Percentiles rank a stretch among this genome's conserved stretches.
These are phyloP conservation scores for Gigaspora rosea DNA, from an alignment of 192 early-diverging fungal genomes.

Conservation along the genomic window DNA sequence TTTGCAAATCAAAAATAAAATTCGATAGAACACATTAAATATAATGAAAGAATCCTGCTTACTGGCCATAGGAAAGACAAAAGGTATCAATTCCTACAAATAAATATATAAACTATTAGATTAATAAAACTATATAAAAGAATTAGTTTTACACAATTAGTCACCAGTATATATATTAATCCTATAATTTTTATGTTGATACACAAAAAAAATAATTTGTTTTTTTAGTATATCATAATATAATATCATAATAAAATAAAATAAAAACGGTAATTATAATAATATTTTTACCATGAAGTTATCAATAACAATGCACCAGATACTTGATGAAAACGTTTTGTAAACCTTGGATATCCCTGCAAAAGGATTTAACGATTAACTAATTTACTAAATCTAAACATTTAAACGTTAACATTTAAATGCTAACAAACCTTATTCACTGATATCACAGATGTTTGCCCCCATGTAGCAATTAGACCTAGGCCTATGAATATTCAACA, in stretches of 20 bases:
- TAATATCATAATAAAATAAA: neutral
- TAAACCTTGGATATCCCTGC: constrained; percentile 21
- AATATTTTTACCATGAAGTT: constrained; percentile 5
- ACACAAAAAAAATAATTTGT: neutral
- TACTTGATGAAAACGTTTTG: constrained; percentile 16
- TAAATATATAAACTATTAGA: no score
- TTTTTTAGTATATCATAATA: neutral
- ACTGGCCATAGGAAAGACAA: neutral
- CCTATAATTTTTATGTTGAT: neutral
- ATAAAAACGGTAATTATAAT: neutral
- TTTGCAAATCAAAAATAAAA: neutral
- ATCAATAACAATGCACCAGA: constrained; percentile 8
- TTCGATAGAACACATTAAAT: neutral
- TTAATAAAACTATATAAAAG: no score
- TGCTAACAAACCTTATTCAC: neutral
- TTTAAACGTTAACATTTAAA: no score
- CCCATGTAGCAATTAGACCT: constrained; percentile 19
- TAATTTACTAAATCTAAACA: no score
- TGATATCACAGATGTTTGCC: neutral
- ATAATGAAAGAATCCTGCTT: neutral
- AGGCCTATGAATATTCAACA: neutral
- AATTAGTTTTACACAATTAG: no score
- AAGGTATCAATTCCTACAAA: constrained; percentile 2
- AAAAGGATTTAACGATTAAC: no score
- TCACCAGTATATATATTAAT: constrained; percentile 12